Evolutionary conservation across 1,139 yeast genomes (phyloP), one percentile per base, ranked within the genome.

Genomic region (Debaryomyces subglobosus): DNA sequence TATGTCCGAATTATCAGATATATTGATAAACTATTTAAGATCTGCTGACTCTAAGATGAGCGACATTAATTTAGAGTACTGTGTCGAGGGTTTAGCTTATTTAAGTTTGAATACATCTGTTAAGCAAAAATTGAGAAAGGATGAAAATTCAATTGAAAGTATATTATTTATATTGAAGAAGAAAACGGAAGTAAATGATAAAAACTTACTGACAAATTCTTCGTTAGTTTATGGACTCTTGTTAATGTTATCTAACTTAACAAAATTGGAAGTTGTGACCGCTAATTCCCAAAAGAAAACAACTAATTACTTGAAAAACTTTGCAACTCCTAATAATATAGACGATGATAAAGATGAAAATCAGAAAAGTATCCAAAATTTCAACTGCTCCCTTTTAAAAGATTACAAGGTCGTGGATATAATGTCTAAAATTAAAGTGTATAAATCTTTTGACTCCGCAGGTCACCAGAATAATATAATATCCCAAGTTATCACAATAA

Each of bases 31-130:
- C 1, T 61, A 62, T 44, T 43, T 69, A 10, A 45, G 50, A 13
- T 48, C 59, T 4, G 20, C 30, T 13, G 33, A 45, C 1, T 39
- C 45, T 7, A 45, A 47, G 2, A 46, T 44, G 20, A 50, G 49
- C 10, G 46, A 55, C 1, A 51, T 46, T 7, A 43, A 46, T 21
- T 35, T 58, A 7, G 72, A 64, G 33, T 58, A 60, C 41, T 51
- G 67, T 12, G 57, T 78, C 23, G 85, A 80, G 60, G 78, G 79
- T 0, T 56, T 80, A 42, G 80, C 83, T 13, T 78, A 77, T 49
- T 56, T 80, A 21, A 69, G 79, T 1, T 63, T 79, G 33, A 74
- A 71, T 46, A 54, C 65, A 18, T 52, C 62, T 8, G 59, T 74
- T 3, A 69, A 71, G 47, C 58, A 62, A 10, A 42, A 46, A 15